Percentiles rank a stretch among this genome's conserved stretches.
Conservation (phyloP, 768 basidiomycete genomes). For the Dentipellis fragilis region DNA sequence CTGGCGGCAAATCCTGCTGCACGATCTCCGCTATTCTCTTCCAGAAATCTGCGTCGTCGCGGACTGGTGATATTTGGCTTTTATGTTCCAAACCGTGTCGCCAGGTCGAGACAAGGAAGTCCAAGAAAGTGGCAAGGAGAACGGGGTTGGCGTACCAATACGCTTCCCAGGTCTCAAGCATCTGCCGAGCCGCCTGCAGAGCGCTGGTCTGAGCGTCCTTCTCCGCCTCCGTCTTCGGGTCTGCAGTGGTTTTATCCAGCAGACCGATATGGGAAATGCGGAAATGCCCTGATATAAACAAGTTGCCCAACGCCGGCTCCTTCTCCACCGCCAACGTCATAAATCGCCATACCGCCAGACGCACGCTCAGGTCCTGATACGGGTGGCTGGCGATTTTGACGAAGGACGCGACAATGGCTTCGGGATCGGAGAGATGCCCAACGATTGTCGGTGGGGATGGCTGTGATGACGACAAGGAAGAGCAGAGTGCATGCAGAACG, state of each 20-base stretch:
- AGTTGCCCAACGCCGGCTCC: slow-evolving; percentile 74
- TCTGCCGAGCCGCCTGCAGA: slow-evolving; percentile 55
- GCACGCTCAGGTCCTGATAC: slow-evolving; percentile 64
- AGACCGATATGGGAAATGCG: slow-evolving; percentile 38
- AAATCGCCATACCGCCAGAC: slow-evolving; percentile 76
- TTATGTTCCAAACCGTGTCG: slow-evolving; percentile 72
- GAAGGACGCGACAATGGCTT: slow-evolving; percentile 53
- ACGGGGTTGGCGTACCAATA: slow-evolving; percentile 73
- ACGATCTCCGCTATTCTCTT: slow-evolving; percentile 52
- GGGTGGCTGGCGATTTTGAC: slow-evolving; percentile 71
- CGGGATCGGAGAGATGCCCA: slow-evolving; percentile 70
- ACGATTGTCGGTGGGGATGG: slow-evolving; percentile 65
- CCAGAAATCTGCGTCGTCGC: slow-evolving; percentile 60
- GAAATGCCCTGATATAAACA: slow-evolving; percentile 72
- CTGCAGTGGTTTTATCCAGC: slow-evolving; percentile 19
- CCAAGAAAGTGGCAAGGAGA: slow-evolving; percentile 60
- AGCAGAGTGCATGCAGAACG: slow-evolving; percentile 57
- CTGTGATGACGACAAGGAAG: slow-evolving; percentile 49
- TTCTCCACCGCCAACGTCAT: slow-evolving; percentile 73
- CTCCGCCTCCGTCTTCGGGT: slow-evolving; percentile 16
- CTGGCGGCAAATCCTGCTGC: slow-evolving; percentile 61
- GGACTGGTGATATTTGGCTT: slow-evolving; percentile 41
- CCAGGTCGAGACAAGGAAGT: slow-evolving; percentile 74
- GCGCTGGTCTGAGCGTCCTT: slow-evolving; percentile 40
- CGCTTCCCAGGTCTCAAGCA: slow-evolving; percentile 59